These are phyloP conservation scores for Paramecium biaurelia DNA, from an alignment of 73 alveolate species.

Conservation along the genomic window DNA sequence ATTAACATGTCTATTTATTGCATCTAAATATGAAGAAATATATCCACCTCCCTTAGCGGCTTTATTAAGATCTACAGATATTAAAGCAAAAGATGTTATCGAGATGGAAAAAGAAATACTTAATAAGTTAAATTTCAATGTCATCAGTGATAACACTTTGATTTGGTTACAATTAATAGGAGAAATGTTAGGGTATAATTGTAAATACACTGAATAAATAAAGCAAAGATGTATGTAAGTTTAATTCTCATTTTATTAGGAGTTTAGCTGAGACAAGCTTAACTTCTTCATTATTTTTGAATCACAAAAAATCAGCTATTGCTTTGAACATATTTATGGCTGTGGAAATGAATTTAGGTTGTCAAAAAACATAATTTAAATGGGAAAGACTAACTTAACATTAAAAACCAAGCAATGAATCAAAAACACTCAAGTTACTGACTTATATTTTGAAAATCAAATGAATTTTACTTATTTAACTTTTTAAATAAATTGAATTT, in stretches of 20 bases:
- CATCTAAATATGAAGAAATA: constrained; percentile 54
- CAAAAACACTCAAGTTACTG: background rate
- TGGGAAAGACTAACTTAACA: background rate
- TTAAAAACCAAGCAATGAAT: background rate
- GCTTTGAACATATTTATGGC: background rate
- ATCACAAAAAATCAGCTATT: background rate
- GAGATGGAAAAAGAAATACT: constrained; percentile 23
- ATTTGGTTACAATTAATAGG: background rate
- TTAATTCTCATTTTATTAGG: background rate
- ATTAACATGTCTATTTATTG: constrained; percentile 49
- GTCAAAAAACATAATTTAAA: background rate
- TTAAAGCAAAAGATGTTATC: background rate
- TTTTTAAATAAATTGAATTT: background rate
- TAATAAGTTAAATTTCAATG: background rate
- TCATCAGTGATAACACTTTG: background rate
- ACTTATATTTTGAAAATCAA: background rate
- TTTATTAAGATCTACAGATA: background rate
- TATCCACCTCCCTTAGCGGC: constrained; percentile 60
- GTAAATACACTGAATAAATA: background rate
- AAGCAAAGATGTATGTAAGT: background rate
- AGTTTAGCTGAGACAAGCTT: background rate
- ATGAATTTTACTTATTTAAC: background rate
- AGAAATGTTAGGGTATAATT: background rate
- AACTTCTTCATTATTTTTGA: background rate
- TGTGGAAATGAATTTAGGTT: background rate